These are phyloP conservation scores for Trichosphaerium sp. DNA, from an alignment of 78 protist genomes.

Conservation along the genomic window DNA sequence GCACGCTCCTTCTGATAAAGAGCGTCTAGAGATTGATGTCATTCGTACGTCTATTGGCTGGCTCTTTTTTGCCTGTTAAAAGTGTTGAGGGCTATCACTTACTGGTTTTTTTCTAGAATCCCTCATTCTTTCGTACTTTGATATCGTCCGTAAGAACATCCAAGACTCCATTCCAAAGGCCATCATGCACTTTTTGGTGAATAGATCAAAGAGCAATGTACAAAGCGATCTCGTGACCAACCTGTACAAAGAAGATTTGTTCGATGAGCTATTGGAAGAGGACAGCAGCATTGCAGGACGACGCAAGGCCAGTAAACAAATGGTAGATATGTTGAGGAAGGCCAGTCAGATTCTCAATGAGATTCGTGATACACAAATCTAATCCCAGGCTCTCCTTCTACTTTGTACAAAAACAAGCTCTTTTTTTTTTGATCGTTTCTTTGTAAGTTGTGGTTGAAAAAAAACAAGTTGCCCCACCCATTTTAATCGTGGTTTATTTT, in stretches of 20 bases:
- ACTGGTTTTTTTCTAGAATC: not conserved
- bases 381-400: no score
- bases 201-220: constrained; percentile 55
- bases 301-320: constrained; percentile 37
- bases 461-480: no score
- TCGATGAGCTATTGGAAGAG: constrained; percentile 70
- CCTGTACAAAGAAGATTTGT: constrained; percentile 66
- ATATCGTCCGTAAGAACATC: constrained; percentile 71
- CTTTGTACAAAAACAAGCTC: no score
- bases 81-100: not conserved
- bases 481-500: no score
- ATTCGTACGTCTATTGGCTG: constrained; percentile 21
- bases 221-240: constrained; percentile 58
- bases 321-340: constrained; percentile 41
- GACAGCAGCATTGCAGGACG: constrained; percentile 25
- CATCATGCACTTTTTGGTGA: constrained; percentile 87
- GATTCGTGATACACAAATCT: constrained; percentile 25
- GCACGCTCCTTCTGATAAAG: constrained; percentile 7
- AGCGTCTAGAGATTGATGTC: constrained; percentile 45
- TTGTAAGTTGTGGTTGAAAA: no score
- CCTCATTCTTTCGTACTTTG: constrained; percentile 62
- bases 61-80: not conserved
- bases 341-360: constrained; percentile 65
- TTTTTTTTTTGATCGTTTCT: no score
- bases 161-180: constrained; percentile 84